Conservation (phyloP, 768 basidiomycete species). For the Dendrothele bispora region DNA sequence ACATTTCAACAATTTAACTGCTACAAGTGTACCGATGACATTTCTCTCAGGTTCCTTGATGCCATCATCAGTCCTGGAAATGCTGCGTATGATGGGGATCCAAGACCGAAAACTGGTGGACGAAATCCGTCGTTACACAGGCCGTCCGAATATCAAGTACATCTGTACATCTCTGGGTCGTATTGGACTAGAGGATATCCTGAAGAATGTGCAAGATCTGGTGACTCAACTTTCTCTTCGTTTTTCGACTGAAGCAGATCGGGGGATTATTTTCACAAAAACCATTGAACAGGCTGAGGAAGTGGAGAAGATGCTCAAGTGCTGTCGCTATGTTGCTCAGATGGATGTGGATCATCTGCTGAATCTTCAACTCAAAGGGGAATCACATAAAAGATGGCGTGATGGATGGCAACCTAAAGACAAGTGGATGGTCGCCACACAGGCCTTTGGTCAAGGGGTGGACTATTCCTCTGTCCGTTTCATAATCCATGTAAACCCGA, state of each 20-base stretch:
- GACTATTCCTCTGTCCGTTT: background rate
- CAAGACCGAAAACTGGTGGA: background rate
- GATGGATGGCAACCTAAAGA: too few species aligned
- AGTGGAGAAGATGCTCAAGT: background rate
- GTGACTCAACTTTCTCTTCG: background rate
- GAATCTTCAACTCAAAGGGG: too few species aligned
- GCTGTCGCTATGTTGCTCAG: background rate
- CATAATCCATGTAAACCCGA: background rate
- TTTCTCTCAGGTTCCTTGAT: background rate
- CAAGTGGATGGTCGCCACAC: background rate
- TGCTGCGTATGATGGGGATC: background rate
- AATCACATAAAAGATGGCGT: too few species aligned
- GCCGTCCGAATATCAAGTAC: background rate
- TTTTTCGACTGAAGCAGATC: too few species aligned
- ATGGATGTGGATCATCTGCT: too few species aligned
- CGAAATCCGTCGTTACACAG: slow-evolving; percentile 1
- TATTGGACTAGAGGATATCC: background rate
- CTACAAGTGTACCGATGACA: background rate
- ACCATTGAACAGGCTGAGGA: too few species aligned
- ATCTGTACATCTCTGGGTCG: background rate
- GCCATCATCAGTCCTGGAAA: background rate
- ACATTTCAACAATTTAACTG: background rate
- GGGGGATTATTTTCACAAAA: background rate
- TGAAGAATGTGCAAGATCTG: background rate
- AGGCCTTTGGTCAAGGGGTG: background rate